Conservation (phyloP, 1,284 basidiomycete species). For the Cutaneotrichosporon cyanovorans region DNA sequence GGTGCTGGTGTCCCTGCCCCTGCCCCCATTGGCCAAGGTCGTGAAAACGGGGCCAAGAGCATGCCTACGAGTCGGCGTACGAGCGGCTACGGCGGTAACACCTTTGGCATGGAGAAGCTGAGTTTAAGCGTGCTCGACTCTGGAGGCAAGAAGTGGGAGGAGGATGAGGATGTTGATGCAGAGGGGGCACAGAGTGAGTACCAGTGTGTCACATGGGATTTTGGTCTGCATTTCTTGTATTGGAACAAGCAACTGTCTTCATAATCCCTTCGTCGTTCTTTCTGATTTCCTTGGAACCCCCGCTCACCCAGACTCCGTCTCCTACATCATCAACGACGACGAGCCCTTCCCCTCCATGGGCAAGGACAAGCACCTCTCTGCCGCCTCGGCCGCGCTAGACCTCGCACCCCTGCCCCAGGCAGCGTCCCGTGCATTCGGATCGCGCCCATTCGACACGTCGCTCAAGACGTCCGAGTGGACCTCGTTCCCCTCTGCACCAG, state of each 20-base stretch:
- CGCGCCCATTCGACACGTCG: conserved; percentile 54
- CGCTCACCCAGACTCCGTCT: conserved; percentile 91
- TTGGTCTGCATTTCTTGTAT: too few species aligned
- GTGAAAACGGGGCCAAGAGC: conserved; percentile 45
- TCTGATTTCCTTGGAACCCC: too few species aligned
- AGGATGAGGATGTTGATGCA: conserved; percentile 43
- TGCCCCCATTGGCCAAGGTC: conserved; percentile 29
- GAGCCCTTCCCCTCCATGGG: conserved; percentile 64
- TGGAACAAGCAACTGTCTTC: too few species aligned
- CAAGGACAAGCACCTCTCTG: conserved; percentile 58
- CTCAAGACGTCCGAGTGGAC: conserved; percentile 85
- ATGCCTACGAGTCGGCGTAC: conserved; percentile 45
- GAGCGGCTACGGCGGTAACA: conserved; percentile 34
- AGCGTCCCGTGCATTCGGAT: conserved; percentile 58
- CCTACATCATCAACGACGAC: conserved; percentile 82
- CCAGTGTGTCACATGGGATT: conserved; percentile 30
- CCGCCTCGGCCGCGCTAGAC: conserved; percentile 87
- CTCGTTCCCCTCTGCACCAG: conserved; percentile 61
- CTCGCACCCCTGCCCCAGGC: conserved; percentile 81
- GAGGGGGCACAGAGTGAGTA: conserved; percentile 44
- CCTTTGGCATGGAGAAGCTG: conserved; percentile 46
- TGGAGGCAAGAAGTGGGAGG: conserved; percentile 23
- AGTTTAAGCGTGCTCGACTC: conserved; percentile 42
- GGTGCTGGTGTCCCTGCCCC: conserved; percentile 20
- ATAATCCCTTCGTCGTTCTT: neutral